Evolutionary conservation across 2,329 filamentous ascomycete genomes (phyloP).

Genomic region (Epicoccum sorghinum): DNA sequence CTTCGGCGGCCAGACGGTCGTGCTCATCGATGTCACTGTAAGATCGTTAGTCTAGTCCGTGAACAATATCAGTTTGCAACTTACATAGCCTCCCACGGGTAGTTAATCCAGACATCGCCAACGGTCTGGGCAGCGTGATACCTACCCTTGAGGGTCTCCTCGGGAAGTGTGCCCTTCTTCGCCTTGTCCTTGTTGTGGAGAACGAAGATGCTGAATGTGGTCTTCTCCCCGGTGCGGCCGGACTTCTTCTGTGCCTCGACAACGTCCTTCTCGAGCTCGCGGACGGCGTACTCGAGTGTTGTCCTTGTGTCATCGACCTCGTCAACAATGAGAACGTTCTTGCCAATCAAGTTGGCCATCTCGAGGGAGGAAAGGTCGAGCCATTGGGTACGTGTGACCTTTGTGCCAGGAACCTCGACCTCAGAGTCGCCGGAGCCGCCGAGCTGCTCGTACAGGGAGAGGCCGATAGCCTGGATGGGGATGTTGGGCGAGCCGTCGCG

Average conservation of each 20-base stretch:
- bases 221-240: conserved; percentile 72
- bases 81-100: conserved; percentile 92
- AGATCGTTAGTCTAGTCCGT: conserved; percentile 22
- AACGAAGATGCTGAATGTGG: conserved; percentile 92
- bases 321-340: conserved; percentile 90
- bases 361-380: conserved; percentile 85
- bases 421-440: conserved; percentile 64
- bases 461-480: conserved; percentile 97
- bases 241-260: conserved; percentile 76
- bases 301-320: conserved; percentile 96
- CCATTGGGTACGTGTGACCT: conserved; percentile 98
- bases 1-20: conserved; percentile 68
- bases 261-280: conserved; percentile 94
- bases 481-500: conserved; percentile 87
- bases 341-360: conserved; percentile 88
- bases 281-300: conserved; percentile 91
- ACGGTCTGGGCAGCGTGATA: conserved; percentile 90
- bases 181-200: conserved; percentile 98
- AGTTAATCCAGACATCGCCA: conserved; percentile 97
- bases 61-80: conserved; percentile 20
- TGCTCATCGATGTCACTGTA: conserved; percentile 86
- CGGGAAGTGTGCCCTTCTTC: conserved; percentile 87
- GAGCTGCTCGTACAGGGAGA: conserved; percentile 93
- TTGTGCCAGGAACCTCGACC: conserved; percentile 83
- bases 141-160: conserved; percentile 75